These are phyloP conservation scores for Lipomyces japonicus DNA, from an alignment of 805 yeast species.

Conservation along the genomic window DNA sequence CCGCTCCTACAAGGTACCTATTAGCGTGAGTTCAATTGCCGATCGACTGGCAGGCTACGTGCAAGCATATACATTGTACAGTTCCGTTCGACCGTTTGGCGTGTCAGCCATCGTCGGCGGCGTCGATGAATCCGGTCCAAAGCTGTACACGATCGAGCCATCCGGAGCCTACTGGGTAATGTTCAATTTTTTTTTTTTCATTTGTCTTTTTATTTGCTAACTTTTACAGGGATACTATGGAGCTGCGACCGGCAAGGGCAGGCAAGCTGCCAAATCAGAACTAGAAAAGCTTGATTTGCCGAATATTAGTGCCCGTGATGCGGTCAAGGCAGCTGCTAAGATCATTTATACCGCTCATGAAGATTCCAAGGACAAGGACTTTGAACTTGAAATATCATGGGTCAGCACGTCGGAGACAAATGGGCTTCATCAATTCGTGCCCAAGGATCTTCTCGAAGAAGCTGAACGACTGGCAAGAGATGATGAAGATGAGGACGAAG, in stretches of 20 bases:
- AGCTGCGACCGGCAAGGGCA: constrained; percentile 97
- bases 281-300: constrained; percentile 81
- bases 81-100: constrained; percentile 97
- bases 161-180: constrained; percentile 83
- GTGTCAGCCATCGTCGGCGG: constrained; percentile 91
- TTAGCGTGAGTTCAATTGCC: constrained; percentile 76
- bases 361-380: constrained; percentile 95
- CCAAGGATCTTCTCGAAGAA: constrained; percentile 71
- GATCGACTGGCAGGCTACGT: constrained; percentile 86
- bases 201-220: not conserved
- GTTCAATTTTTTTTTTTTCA: not conserved
- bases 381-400: constrained; percentile 94
- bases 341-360: constrained; percentile 93
- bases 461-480: constrained; percentile 81
- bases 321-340: constrained; percentile 89
- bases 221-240: constrained; percentile 69
- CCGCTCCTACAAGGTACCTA: constrained; percentile 67
- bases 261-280: constrained; percentile 97
- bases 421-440: constrained; percentile 76
- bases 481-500: constrained; percentile 68
- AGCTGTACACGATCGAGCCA: constrained; percentile 95
- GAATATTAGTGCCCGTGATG: constrained; percentile 68
- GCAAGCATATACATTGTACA: constrained; percentile 92
- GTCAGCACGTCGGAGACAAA: constrained; percentile 68
- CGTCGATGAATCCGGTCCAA: constrained; percentile 83